Evolutionary conservation across 2,329 filamentous ascomycete species (phyloP), one percentile per base, ranked within the genome.

Genomic region (Penicillium griseofulvum): DNA sequence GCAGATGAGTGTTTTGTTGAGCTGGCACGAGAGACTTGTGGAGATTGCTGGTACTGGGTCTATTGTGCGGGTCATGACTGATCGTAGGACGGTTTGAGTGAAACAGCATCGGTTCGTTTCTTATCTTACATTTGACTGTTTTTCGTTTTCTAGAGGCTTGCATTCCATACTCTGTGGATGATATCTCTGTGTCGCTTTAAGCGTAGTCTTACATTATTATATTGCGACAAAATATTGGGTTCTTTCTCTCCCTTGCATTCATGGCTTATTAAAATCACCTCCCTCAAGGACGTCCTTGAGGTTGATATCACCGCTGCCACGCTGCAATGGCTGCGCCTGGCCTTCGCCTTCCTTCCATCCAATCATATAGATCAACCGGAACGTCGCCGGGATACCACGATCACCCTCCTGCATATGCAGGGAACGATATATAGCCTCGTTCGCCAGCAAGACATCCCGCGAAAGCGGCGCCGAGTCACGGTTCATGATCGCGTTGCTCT

Each of bases 1-100:
- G 54, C 89, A 88, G 51, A 97, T 97, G 94, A 97, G 94, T 71
- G 94, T 99, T 49, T 75, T 99, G 71, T 80, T 99, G 64, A 97
- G 91, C 76, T 99, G 94, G 94, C 94, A 99, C 72, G 94, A 99
- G 81, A 99, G 97, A 83, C 84, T 97, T 59, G 91, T 97, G 5
- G 94, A 99, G 69, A 87, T 97, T 68, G 90, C 91, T 36, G 94
- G 94, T 24, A 81, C 91, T 64, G 94, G 94, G 42, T 97, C 89
- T 74, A 94, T 99, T 76, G 90, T 91, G 60, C 85, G 94, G 67
- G 91, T 91, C 63, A 97, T 99, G 92, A 94, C 91, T 39, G 94
- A 99, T 80, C 90, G 93, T 79, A 87, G 94, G 70, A 94, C 89
- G 67, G 93, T 95, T 66, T 96, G 58, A 63, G 37, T 5, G 44